A percentile compares a stretch with the other conserved stretches of the same genome.
phyloP scores from a whole-genome alignment of 768 basidiomycete genomes.

The Suillus subalutaceus region DNA sequence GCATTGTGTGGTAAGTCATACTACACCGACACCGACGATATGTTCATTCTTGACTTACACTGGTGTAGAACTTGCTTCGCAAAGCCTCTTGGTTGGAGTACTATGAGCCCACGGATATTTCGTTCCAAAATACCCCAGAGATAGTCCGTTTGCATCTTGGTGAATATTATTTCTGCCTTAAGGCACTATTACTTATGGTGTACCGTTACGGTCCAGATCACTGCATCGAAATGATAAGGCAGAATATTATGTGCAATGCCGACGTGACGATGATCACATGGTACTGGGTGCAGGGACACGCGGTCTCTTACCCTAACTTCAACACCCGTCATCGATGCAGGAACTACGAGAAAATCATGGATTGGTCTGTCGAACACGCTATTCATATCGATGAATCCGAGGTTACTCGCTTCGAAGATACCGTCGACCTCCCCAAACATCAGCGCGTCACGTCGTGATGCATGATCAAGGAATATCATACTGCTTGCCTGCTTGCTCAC shows the following conservation, averaged over 20 bases:
- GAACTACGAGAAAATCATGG: not conserved
- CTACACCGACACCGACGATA: not conserved
- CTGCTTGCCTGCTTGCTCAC: not conserved
- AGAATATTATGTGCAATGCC: constrained; percentile 18
- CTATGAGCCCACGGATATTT: constrained; percentile 9
- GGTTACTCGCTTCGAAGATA: not conserved
- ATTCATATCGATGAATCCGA: not conserved
- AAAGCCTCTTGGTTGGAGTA: constrained; percentile 16
- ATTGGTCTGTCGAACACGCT: not conserved
- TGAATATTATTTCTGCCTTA: not conserved
- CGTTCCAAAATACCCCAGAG: constrained; percentile 7
- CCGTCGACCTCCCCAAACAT: not conserved
- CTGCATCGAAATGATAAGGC: constrained; percentile 15
- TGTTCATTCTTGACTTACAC: not conserved
- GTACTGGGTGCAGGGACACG: constrained; percentile 14
- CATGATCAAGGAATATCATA: not conserved
- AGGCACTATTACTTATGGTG: not conserved
- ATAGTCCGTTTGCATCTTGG: constrained; percentile 8
- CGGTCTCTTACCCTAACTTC: constrained; percentile 5
- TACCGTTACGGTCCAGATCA: constrained; percentile 7
- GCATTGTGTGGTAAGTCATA: constrained; percentile 14
- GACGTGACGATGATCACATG: constrained; percentile 16
- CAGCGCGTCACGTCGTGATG: not conserved
- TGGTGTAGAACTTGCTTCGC: constrained; percentile 13
- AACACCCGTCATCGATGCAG: constrained; percentile 12